phyloP scores from a whole-genome alignment of 2,329 filamentous ascomycete genomes.

The Talaromyces sp. region DNA sequence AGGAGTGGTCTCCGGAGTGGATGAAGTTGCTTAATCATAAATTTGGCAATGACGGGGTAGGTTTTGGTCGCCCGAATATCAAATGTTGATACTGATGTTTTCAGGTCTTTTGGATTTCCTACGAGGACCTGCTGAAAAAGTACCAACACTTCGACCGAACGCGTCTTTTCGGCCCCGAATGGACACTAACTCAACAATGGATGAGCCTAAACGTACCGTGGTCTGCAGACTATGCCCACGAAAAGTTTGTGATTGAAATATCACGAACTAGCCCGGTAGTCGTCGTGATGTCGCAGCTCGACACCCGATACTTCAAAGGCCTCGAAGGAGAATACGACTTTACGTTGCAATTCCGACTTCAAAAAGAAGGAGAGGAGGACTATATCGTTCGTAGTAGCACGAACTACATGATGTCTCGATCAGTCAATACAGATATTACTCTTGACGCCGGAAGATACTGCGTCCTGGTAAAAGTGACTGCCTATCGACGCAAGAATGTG shows the following conservation, averaged over 20 bases:
- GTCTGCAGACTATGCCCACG: slow-evolving; percentile 59
- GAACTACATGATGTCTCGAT: slow-evolving; percentile 63
- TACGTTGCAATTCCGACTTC: slow-evolving; percentile 56
- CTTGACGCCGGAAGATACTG: slow-evolving; percentile 72
- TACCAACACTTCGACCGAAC: slow-evolving; percentile 61
- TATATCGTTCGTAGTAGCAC: slow-evolving; percentile 57
- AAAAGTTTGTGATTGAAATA: slow-evolving; percentile 56
- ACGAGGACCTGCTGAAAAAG: slow-evolving; percentile 55
- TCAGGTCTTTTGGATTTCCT: slow-evolving; percentile 58
- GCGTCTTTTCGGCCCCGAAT: slow-evolving; percentile 57
- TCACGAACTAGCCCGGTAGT: slow-evolving; percentile 52
- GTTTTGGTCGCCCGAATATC: not conserved
- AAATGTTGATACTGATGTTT: not conserved
- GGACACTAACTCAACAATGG: slow-evolving; percentile 60
- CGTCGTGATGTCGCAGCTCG: slow-evolving; percentile 56
- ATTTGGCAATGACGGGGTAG: slow-evolving; percentile 70
- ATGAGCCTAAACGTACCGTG: slow-evolving; percentile 58
- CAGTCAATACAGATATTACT: slow-evolving; percentile 71
- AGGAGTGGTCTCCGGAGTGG: slow-evolving; percentile 80
- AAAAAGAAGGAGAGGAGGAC: slow-evolving; percentile 58
- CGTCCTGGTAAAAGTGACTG: slow-evolving; percentile 70
- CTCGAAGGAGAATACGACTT: slow-evolving; percentile 57
- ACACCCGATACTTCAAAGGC: slow-evolving; percentile 58
- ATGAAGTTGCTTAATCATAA: slow-evolving; percentile 67
- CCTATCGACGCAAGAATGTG: slow-evolving; percentile 52